A percentile compares a stretch with the other conserved stretches of the same genome.
Conservation (phyloP, 331 rosid species). For the Rhamnella rubrinervis region DNA sequence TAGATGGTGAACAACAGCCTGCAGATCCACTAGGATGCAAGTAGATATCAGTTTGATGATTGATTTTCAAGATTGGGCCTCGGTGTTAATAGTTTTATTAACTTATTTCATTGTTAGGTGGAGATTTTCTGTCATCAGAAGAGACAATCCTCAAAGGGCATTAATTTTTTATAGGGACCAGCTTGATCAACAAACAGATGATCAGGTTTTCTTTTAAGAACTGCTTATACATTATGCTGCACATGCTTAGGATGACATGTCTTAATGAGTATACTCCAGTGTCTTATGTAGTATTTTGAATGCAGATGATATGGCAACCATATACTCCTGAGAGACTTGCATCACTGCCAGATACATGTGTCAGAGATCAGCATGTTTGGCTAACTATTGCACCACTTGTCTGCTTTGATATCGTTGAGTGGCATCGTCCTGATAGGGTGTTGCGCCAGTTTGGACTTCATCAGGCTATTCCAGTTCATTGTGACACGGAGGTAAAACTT, state of each 20-base stretch:
- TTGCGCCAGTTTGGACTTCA: conserved; percentile 27
- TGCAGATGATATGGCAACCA: conserved; percentile 29
- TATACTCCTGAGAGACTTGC: conserved; percentile 23
- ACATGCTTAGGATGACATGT: not conserved
- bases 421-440: conserved; percentile 31
- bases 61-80: not conserved
- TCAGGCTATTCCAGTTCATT: conserved; percentile 22
- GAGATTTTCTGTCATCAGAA: conserved; percentile 26
- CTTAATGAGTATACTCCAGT: not conserved
- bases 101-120: conserved; percentile 22
- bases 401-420: conserved; percentile 25
- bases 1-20: conserved; percentile 15
- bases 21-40: conserved; percentile 27
- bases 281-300: too few species aligned
- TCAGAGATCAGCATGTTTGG: conserved; percentile 25
- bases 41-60: not conserved
- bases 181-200: conserved; percentile 27
- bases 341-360: conserved; percentile 9
- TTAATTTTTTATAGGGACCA: conserved; percentile 27
- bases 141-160: conserved; percentile 32
- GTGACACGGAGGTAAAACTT: conserved; percentile 28
- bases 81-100: not conserved
- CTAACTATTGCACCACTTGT: conserved; percentile 16
- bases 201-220: conserved; percentile 11
- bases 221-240: not conserved